Percentiles rank a stretch among this genome's conserved stretches.
These are phyloP conservation scores for Aspergillus eucalypticola DNA, from an alignment of 2,329 filamentous ascomycete species.

Conservation along the genomic window DNA sequence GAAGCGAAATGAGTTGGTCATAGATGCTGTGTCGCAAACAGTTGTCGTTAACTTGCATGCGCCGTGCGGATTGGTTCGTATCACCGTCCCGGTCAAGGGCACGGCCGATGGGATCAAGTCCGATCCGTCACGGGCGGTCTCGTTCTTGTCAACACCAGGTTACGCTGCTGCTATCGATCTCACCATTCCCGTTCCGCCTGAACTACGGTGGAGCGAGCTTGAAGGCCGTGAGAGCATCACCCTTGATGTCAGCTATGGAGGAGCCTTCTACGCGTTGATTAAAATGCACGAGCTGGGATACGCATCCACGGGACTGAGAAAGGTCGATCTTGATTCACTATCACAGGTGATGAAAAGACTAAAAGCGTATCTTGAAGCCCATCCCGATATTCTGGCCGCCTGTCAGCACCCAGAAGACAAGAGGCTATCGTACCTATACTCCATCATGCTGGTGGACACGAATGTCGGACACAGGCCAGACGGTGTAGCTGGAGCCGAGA, in stretches of 20 bases:
- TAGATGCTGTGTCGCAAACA: conserved; percentile 27
- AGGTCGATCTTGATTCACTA: conserved; percentile 35
- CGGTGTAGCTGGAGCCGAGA: conserved; percentile 36
- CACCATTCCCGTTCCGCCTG: conserved; percentile 30
- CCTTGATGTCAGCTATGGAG: conserved; percentile 46
- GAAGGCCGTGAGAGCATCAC: conserved; percentile 25
- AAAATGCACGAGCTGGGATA: conserved; percentile 44
- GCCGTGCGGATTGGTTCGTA: conserved; percentile 46
- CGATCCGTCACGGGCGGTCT: conserved; percentile 42
- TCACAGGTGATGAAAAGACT: conserved; percentile 26
- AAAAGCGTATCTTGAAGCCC: conserved; percentile 17
- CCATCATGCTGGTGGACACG: conserved; percentile 42
- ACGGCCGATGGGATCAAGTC: conserved; percentile 30
- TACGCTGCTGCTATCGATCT: conserved; percentile 41
- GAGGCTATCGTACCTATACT: conserved; percentile 43
- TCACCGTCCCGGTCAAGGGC: conserved; percentile 41
- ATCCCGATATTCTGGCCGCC: conserved; percentile 23
- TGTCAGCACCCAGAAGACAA: conserved; percentile 34
- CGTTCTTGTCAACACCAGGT: conserved; percentile 46
- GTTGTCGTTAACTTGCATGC: conserved; percentile 44
- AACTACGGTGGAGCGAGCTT: conserved; percentile 44
- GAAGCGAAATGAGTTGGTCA: conserved; percentile 31
- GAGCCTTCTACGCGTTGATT: conserved; percentile 48
- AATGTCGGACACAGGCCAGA: conserved; percentile 17
- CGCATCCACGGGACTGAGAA: conserved; percentile 20